phyloP scores from a whole-genome alignment of 169 alveolate genomes.

The Ichthyophthirius multifiliis region DNA sequence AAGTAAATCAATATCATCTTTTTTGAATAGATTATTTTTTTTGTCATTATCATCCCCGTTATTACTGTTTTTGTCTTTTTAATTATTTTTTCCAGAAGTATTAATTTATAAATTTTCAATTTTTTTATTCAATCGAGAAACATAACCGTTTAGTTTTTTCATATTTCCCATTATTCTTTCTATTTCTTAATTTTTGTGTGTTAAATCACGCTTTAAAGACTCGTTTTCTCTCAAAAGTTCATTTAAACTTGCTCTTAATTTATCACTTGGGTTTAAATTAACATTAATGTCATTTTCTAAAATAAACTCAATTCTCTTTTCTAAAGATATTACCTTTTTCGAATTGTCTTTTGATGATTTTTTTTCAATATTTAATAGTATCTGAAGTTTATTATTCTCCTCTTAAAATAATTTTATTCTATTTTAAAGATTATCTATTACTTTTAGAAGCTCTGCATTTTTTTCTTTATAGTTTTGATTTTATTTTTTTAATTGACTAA shows the following conservation, averaged over 20 bases:
- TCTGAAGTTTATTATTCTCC: slow-evolving; percentile 20
- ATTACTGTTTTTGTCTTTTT: background rate
- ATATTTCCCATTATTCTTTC: slow-evolving; percentile 30
- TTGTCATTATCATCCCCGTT: background rate
- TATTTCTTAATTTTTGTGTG: slow-evolving; percentile 38
- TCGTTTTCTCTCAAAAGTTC: slow-evolving; percentile 39
- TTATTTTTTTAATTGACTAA: background rate
- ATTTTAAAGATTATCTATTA: slow-evolving; percentile 15
- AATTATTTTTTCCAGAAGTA: background rate
- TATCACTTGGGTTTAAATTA: slow-evolving; percentile 40
- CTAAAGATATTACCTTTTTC: slow-evolving; percentile 20
- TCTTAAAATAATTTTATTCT: slow-evolving; percentile 17
- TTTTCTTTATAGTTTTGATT: slow-evolving; percentile 16
- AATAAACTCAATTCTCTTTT: slow-evolving; percentile 37
- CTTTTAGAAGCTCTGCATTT: background rate
- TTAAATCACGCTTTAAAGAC: slow-evolving; percentile 28
- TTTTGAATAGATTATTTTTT: background rate
- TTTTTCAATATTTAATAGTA: slow-evolving; percentile 19
- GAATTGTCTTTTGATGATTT: background rate
- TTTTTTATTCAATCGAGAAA: slow-evolving; percentile 24
- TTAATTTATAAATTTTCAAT: slow-evolving; percentile 5
- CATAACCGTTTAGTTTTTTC: background rate
- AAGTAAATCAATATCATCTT: slow-evolving; percentile 42
- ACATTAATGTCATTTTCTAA: slow-evolving; percentile 39
- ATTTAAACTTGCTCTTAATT: slow-evolving; percentile 28